Conservation (phyloP, 2,329 filamentous ascomycete genomes). For the Teratosphaeria viscida region DNA sequence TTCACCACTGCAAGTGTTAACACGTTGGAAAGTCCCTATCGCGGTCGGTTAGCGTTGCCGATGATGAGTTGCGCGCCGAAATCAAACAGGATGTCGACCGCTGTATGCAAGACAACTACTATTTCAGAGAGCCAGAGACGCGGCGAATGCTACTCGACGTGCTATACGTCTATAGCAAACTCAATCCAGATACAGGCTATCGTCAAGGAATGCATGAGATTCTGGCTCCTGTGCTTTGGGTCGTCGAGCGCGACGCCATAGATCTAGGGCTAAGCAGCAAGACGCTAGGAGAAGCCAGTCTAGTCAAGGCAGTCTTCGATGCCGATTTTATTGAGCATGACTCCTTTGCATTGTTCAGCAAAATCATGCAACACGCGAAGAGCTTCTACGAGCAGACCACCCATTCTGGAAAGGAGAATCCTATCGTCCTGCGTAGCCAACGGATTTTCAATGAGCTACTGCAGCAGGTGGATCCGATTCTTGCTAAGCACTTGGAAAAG, state of each 20-base stretch:
- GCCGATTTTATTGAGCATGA: conserved; percentile 75
- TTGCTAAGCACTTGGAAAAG: conserved; percentile 67
- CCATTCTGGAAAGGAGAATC: conserved; percentile 21
- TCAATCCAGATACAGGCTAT: conserved; percentile 79
- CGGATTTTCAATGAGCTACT: conserved; percentile 78
- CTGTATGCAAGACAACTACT: conserved; percentile 78
- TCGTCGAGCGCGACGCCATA: conserved; percentile 71
- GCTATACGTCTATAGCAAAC: conserved; percentile 88
- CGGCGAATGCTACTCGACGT: conserved; percentile 79
- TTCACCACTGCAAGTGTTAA: too few species aligned
- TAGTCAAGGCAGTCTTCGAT: conserved; percentile 47
- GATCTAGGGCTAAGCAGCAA: conserved; percentile 31
- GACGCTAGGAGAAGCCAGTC: conserved; percentile 20
- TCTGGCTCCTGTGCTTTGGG: conserved; percentile 78
- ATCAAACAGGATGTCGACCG: conserved; percentile 91
- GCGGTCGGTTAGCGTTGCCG: conserved; percentile 46
- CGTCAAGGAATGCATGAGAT: conserved; percentile 99
- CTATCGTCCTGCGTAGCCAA: conserved; percentile 73
- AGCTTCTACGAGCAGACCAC: conserved; percentile 68
- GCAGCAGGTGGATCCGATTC: conserved; percentile 67
- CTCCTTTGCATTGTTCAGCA: conserved; percentile 72
- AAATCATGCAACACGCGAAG: conserved; percentile 71
- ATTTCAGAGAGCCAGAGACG: conserved; percentile 70
- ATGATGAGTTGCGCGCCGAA: conserved; percentile 75
- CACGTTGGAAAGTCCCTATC: conserved; percentile 52